These are phyloP conservation scores for Halophytophthora batemanensis DNA, from an alignment of 352 stramenopile species.

Conservation along the genomic window DNA sequence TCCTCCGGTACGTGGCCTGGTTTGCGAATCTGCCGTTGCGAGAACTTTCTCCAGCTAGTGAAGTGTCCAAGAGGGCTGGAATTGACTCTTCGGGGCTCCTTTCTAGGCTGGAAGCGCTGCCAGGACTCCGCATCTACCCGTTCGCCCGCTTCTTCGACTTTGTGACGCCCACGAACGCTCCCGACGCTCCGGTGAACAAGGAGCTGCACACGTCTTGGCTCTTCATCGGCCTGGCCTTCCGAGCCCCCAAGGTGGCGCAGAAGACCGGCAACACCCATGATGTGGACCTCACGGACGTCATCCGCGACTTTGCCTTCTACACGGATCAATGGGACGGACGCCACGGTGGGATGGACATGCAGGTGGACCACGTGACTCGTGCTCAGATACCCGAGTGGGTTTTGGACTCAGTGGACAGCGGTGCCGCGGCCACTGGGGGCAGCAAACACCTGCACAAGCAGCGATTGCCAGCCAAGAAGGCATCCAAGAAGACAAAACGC, in stretches of 20 bases:
- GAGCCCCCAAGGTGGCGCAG: conserved; percentile 28
- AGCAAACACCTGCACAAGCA: conserved; percentile 29
- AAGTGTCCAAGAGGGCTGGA: neutral
- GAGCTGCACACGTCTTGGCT: conserved; percentile 59
- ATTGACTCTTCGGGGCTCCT: conserved; percentile 7
- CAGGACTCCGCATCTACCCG: conserved; percentile 57
- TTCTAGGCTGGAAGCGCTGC: conserved; percentile 56
- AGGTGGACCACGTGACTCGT: conserved; percentile 66
- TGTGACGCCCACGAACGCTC: conserved; percentile 15
- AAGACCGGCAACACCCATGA: conserved; percentile 20
- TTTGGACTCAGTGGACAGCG: conserved; percentile 32
- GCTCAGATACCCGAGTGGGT: conserved; percentile 65
- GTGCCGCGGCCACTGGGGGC: conserved; percentile 7
- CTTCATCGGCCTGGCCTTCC: conserved; percentile 75
- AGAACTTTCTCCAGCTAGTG: neutral
- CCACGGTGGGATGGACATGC: conserved; percentile 77
- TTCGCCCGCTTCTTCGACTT: conserved; percentile 86
- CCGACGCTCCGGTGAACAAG: conserved; percentile 10
- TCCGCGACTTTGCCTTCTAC: conserved; percentile 75
- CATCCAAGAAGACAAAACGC: conserved; percentile 30
- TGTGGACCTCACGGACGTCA: conserved; percentile 66
- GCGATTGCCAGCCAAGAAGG: conserved; percentile 8
- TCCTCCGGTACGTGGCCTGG: conserved; percentile 49
- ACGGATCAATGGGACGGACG: conserved; percentile 77
- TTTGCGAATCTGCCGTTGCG: neutral